Evolutionary conservation across 2,329 filamentous ascomycete genomes (phyloP).

Genomic region (Colletotrichum horii): DNA sequence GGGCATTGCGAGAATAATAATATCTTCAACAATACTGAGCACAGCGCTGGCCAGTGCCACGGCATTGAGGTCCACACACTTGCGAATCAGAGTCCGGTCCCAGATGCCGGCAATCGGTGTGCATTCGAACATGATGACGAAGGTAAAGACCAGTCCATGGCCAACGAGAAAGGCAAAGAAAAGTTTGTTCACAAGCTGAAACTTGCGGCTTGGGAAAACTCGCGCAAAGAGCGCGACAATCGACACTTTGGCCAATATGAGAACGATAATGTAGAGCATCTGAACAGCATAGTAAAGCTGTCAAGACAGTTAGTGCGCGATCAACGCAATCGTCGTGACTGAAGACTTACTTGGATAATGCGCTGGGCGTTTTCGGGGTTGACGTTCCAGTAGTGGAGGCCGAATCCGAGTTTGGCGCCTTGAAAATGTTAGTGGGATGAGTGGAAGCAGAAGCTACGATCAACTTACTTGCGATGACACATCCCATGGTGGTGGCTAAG

Average conservation of each 20-base stretch:
- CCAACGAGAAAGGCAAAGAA: slow-evolving; percentile 15
- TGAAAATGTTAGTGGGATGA: background rate
- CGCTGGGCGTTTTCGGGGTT: slow-evolving; percentile 9
- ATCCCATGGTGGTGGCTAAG: background rate
- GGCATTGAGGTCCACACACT: slow-evolving; percentile 17
- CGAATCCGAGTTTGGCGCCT: slow-evolving; percentile 21
- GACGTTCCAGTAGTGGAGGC: slow-evolving; percentile 28
- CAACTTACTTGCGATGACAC: background rate
- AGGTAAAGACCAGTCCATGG: slow-evolving; percentile 24
- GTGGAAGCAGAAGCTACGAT: fast-evolving
- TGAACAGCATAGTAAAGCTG: slow-evolving; percentile 24
- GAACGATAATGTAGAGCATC: slow-evolving; percentile 27
- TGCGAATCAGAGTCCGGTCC: slow-evolving; percentile 9
- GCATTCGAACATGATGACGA: slow-evolving; percentile 26
- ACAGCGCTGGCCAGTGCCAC: slow-evolving; percentile 13
- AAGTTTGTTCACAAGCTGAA: slow-evolving; percentile 20
- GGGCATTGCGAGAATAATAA: slow-evolving; percentile 19
- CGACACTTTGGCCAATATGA: slow-evolving; percentile 27
- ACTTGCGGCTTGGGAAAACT: slow-evolving; percentile 22
- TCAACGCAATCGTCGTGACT: background rate
- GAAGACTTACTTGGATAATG: background rate
- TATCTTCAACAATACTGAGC: slow-evolving; percentile 21
- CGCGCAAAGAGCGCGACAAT: slow-evolving; percentile 27
- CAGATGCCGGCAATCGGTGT: slow-evolving; percentile 19
- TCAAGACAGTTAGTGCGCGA: background rate